phyloP scores from a whole-genome alignment of 352 stramenopile genomes.

The Phytophthora constricta region DNA sequence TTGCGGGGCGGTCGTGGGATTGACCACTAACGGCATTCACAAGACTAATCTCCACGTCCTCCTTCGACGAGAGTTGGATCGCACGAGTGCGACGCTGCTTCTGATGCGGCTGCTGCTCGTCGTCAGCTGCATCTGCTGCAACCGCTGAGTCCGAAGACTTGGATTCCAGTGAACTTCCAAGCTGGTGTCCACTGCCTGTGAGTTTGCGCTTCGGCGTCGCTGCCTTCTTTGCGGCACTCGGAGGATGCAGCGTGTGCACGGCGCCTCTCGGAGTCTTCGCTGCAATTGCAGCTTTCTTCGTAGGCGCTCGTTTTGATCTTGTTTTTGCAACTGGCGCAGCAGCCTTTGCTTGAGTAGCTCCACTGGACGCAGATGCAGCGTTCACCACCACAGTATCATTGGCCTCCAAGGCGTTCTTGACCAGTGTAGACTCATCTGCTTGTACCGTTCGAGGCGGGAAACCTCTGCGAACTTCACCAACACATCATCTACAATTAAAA shows the following conservation, averaged over 20 bases:
- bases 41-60: constrained; percentile 72
- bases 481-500: neutral
- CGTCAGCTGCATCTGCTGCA: neutral
- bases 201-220: constrained; percentile 51
- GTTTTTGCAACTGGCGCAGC: constrained; percentile 19
- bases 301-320: constrained; percentile 17
- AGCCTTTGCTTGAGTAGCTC: constrained; percentile 10
- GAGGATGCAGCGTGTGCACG: constrained; percentile 59
- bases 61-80: constrained; percentile 78
- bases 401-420: constrained; percentile 60
- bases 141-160: constrained; percentile 9
- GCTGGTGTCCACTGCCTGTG: constrained; percentile 50
- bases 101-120: constrained; percentile 31
- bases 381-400: constrained; percentile 81
- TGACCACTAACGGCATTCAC: constrained; percentile 68
- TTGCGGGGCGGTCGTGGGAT: constrained; percentile 59
- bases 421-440: constrained; percentile 38
- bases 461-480: constrained; percentile 59
- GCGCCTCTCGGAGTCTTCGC: constrained; percentile 30
- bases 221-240: constrained; percentile 23
- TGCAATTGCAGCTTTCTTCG: constrained; percentile 28
- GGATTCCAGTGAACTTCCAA: constrained; percentile 60
- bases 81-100: constrained; percentile 63
- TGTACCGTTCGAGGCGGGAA: constrained; percentile 65
- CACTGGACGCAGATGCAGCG: constrained; percentile 8